Evolutionary conservation across 768 basidiomycete species (phyloP), one percentile per base, ranked within the genome.

Genomic region (Rhodotorula toruloides): DNA sequence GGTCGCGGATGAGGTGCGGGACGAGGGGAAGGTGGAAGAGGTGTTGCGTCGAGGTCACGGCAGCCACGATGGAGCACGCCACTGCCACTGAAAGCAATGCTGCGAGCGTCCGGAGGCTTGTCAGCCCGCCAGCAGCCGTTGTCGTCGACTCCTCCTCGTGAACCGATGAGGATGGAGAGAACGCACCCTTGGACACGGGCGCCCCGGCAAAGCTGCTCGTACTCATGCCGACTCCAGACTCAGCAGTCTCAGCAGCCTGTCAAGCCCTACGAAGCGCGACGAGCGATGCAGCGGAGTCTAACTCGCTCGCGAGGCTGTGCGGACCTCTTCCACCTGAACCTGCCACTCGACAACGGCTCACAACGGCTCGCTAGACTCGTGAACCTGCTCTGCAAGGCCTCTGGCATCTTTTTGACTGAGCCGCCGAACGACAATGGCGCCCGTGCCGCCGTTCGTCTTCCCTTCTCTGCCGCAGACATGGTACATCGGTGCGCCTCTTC

Each of bases 1-100:
- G 60, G 67, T 63, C 65, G 67, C 72, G 72, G 16, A 36, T 31
- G 36, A 72, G 54, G 48, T 72, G 70, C 17, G 70, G 70, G n/a
- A 34, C 48, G 34, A 68, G 39, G 1, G 70, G 60, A 25, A 63
- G 47, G 57, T 65, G 29, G 46, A 72, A 65, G 47, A 53, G 54
- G 39, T 68, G 66, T 46, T 68, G 63, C 1, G 39, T 29, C 6
- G 60, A 55, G 3, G 58, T 58, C 21, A 63, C 32, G 17, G 70
- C 70, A 1, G 66, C 70, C 4, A 56, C 31, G 42, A 62, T 8
- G 0, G 70, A 62, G 3, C 37, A 14, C 10, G 31, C 36, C 19
- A 46, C 32, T 1, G 57, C 3, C 0, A 52, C n/a, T 14, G 47
- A 6, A 14, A 68, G 54, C 29, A 8, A 7, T 16, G 32, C 21